Conservation (phyloP, 352 stramenopile species). For the Bremia lactucae region DNA sequence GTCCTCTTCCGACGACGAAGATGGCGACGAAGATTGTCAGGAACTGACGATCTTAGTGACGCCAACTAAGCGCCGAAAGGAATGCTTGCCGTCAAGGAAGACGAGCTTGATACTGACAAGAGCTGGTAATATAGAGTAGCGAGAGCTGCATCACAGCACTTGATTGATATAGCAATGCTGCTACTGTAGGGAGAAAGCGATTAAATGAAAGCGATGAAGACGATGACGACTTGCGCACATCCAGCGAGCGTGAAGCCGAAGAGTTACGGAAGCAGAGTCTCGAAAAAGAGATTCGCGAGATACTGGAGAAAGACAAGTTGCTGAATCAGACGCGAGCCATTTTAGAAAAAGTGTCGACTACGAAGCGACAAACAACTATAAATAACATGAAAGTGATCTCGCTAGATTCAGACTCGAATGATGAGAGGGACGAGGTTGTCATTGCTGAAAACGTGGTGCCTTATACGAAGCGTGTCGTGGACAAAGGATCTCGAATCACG, state of each 20-base stretch:
- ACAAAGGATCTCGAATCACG: conserved; percentile 44
- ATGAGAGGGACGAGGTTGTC: conserved; percentile 9
- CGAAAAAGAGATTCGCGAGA: conserved; percentile 41
- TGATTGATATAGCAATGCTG: conserved; percentile 1
- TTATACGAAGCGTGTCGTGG: conserved; percentile 1
- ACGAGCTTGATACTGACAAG: conserved; percentile 9
- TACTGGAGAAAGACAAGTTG: conserved; percentile 40
- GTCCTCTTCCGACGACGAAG: conserved; percentile 29
- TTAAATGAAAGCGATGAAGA: conserved; percentile 21
- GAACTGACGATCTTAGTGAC: conserved; percentile 9
- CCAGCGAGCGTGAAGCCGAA: conserved; percentile 28
- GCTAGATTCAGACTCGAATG: conserved; percentile 44
- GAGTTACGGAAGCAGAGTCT: conserved; percentile 25
- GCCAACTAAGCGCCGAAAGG: conserved; percentile 1
- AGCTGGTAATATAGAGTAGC: conserved; percentile 7
- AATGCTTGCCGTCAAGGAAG: conserved; percentile 3
- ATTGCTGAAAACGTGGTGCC: conserved; percentile 1
- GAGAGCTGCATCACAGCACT: neutral
- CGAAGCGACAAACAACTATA: conserved; percentile 11
- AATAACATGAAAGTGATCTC: conserved; percentile 35
- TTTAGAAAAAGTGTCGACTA: conserved; percentile 29
- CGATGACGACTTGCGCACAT: conserved; percentile 33
- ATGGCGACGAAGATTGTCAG: conserved; percentile 14
- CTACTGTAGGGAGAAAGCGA: conserved; percentile 5
- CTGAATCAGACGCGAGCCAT: conserved; percentile 52